These are phyloP conservation scores for Aspergillus hiratsukae DNA, from an alignment of 2,329 filamentous ascomycete genomes.

Conservation along the genomic window DNA sequence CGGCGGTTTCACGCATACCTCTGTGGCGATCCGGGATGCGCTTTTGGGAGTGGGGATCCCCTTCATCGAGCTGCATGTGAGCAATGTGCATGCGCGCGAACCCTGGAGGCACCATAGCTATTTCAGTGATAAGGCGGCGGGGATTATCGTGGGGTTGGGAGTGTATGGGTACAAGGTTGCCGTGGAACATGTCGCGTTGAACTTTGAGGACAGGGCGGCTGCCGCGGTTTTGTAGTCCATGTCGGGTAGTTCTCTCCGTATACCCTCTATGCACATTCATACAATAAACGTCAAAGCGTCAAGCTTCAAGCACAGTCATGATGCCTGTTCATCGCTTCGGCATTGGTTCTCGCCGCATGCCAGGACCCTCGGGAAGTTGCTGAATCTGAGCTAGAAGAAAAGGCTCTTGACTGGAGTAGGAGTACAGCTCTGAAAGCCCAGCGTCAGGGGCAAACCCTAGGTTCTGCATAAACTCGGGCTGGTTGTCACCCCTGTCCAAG, in stretches of 20 bases:
- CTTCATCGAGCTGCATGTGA: conserved; percentile 74
- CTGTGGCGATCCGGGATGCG: conserved; percentile 70
- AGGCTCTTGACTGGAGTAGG: conserved; percentile 32
- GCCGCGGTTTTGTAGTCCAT: conserved; percentile 9
- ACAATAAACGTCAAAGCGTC: too few species aligned
- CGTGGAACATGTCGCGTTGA: conserved; percentile 48
- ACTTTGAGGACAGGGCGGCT: conserved; percentile 32
- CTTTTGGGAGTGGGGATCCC: conserved; percentile 64
- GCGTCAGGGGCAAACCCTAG: conserved; percentile 34
- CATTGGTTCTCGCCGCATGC: conserved; percentile 10
- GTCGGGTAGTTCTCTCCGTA: too few species aligned
- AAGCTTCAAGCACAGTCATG: too few species aligned
- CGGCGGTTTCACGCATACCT: conserved; percentile 70
- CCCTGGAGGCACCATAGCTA: conserved; percentile 65
- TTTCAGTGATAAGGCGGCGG: conserved; percentile 69
- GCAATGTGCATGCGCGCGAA: conserved; percentile 69
- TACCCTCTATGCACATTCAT: too few species aligned
- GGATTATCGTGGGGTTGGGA: conserved; percentile 67
- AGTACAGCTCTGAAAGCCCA: conserved; percentile 34
- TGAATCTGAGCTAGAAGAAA: conserved; percentile 31
- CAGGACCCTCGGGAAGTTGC: conserved; percentile 19
- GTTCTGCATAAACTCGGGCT: conserved; percentile 38
- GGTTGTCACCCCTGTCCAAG: conserved; percentile 27
- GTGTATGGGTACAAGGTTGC: conserved; percentile 59
- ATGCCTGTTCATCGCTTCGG: too few species aligned